These are phyloP conservation scores for Tylopilus subfusipes DNA, from an alignment of 768 basidiomycete genomes.

Conservation along the genomic window DNA sequence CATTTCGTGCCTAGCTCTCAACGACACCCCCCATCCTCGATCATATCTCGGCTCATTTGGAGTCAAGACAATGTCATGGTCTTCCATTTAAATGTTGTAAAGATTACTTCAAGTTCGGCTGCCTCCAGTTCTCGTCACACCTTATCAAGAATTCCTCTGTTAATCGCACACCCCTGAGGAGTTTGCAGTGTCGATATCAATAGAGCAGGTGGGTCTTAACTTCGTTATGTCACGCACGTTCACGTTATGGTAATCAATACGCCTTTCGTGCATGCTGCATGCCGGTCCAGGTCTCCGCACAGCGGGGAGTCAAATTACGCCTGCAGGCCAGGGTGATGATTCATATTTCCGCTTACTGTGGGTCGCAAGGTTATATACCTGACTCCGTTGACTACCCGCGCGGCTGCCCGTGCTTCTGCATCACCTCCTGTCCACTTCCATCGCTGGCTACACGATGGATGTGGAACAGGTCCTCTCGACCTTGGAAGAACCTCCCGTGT, in stretches of 20 bases:
- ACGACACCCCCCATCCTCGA: neutral
- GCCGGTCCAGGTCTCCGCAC: neutral
- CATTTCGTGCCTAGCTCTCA: neutral
- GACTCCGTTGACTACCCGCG: neutral
- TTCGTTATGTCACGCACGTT: neutral
- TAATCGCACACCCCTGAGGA: neutral
- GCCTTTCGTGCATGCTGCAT: neutral
- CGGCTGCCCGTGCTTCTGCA: neutral
- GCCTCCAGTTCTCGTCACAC: neutral
- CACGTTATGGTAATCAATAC: neutral
- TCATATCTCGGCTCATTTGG: neutral
- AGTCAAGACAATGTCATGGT: neutral
- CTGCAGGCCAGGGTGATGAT: conserved; percentile 16
- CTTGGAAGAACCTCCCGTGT: neutral
- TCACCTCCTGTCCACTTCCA: neutral
- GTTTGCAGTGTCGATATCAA: neutral
- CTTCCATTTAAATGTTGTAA: neutral
- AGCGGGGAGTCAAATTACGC: neutral
- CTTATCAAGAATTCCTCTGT: neutral
- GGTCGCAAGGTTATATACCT: conserved; percentile 11
- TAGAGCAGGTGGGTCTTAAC: neutral
- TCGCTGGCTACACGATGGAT: conserved; percentile 15
- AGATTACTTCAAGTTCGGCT: neutral
- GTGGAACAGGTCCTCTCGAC: conserved; percentile 7
- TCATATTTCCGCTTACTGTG: conserved; percentile 3